Percentiles rank a stretch among this genome's conserved stretches.
Evolutionary conservation across 768 basidiomycete genomes (phyloP).

Genomic region (Leccinum imitatum): DNA sequence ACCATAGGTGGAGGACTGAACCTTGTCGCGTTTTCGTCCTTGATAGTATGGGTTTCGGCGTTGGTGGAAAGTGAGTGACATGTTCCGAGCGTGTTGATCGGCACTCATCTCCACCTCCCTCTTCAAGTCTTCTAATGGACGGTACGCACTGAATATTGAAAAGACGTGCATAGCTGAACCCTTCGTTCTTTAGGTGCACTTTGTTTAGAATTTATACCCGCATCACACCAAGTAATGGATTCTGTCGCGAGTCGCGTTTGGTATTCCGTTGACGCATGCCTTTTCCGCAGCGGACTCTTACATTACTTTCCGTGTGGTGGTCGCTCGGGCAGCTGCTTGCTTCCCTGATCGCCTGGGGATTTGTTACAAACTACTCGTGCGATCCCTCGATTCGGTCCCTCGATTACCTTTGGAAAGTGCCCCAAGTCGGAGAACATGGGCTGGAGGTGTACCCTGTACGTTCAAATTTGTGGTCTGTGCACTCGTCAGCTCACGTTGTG

Average conservation of each 20-base stretch:
- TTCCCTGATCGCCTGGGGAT: conserved; percentile 53
- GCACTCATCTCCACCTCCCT: conserved; percentile 7
- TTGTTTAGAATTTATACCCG: conserved; percentile 45
- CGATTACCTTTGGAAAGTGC: conserved; percentile 38
- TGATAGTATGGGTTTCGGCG: conserved; percentile 47
- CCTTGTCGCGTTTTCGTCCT: conserved; percentile 45
- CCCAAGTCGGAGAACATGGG: conserved; percentile 53
- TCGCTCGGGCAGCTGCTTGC: conserved; percentile 50
- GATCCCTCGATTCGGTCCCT: conserved; percentile 16
- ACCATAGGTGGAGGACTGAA: conserved; percentile 40
- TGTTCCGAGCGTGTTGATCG: conserved; percentile 13
- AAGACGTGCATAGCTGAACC: background rate
- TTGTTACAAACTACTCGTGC: conserved; percentile 58
- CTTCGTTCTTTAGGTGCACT: conserved; percentile 37
- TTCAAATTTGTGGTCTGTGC: background rate
- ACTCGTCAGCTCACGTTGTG: background rate
- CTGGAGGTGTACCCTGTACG: conserved; percentile 55
- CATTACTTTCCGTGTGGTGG: conserved; percentile 56
- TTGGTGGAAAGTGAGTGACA: conserved; percentile 49
- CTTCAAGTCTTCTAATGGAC: conserved; percentile 43
- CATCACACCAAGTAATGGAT: conserved; percentile 36
- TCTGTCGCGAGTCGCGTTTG: background rate
- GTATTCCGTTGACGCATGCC: background rate
- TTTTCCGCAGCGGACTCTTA: conserved; percentile 45
- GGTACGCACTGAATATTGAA: conserved; percentile 31